Conservation (phyloP, 805 yeast genomes). For the Metschnikowia similis region DNA sequence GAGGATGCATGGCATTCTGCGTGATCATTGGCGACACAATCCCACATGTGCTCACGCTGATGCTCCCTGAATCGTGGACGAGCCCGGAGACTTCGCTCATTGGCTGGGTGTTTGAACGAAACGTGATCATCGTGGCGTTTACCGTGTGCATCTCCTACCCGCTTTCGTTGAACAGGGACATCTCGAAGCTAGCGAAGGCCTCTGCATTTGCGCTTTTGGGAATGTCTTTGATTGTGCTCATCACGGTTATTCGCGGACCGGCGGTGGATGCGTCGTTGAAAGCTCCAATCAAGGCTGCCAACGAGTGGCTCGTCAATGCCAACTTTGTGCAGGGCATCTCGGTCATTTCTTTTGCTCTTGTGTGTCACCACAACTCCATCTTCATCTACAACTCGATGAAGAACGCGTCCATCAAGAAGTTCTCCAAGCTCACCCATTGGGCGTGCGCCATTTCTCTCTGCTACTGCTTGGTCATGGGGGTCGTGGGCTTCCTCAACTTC, state of each 20-base stretch:
- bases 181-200: constrained; percentile 81
- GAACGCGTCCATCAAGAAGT: constrained; percentile 70
- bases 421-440: constrained; percentile 74
- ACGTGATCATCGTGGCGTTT: constrained; percentile 64
- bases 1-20: constrained; percentile 91
- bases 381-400: constrained; percentile 82
- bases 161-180: constrained; percentile 72
- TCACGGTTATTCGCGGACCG: constrained; percentile 76
- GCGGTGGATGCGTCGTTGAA: constrained; percentile 43
- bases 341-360: constrained; percentile 93
- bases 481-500: constrained; percentile 72
- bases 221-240: constrained; percentile 71
- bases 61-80: constrained; percentile 48
- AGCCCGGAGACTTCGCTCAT: constrained; percentile 25
- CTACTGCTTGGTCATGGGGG: constrained; percentile 73
- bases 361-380: constrained; percentile 91
- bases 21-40: constrained; percentile 93
- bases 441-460: constrained; percentile 78
- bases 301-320: constrained; percentile 48
- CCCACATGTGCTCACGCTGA: constrained; percentile 76
- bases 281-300: constrained; percentile 42
- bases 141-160: constrained; percentile 78
- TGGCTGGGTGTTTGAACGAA: constrained; percentile 58
- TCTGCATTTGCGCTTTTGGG: constrained; percentile 81
- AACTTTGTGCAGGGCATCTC: constrained; percentile 84